These are phyloP conservation scores for Trypanosoma platydactyli DNA, from an alignment of 208 protist species.

Conservation along the genomic window DNA sequence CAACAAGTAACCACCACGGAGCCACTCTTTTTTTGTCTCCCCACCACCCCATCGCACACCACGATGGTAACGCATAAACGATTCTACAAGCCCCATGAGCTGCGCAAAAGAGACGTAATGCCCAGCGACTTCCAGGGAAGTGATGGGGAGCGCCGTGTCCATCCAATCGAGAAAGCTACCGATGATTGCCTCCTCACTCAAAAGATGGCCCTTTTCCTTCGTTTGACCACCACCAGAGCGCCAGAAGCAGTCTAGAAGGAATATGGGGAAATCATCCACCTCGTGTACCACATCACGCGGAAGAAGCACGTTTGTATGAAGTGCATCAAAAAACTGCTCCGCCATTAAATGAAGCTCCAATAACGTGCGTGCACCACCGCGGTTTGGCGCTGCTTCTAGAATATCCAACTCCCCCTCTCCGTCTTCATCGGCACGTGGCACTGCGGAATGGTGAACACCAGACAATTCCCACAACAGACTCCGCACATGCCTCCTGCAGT, in stretches of 20 bases:
- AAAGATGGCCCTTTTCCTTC: neutral
- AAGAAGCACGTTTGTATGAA: slow-evolving; percentile 18
- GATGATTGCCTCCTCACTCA: slow-evolving; percentile 39
- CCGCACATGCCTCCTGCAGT: slow-evolving; percentile 11
- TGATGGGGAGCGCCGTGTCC: slow-evolving; percentile 16
- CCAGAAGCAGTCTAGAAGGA: slow-evolving; percentile 20
- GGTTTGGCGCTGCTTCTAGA: no score
- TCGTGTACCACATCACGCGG: slow-evolving; percentile 26
- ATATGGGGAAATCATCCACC: slow-evolving; percentile 29
- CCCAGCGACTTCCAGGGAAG: neutral
- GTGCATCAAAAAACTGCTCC: slow-evolving; percentile 8
- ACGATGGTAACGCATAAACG: slow-evolving; percentile 74
- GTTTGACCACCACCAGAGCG: neutral
- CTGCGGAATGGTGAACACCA: neutral
- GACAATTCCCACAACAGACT: slow-evolving; percentile 8
- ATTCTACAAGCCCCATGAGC: slow-evolving; percentile 52
- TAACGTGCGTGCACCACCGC: slow-evolving; percentile 14
- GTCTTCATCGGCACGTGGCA: neutral
- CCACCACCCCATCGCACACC: slow-evolving; percentile 73
- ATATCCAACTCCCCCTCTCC: neutral
- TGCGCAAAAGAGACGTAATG: slow-evolving; percentile 47
- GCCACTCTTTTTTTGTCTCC: slow-evolving; percentile 33
- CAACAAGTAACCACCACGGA: slow-evolving; percentile 46
- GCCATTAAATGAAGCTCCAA: slow-evolving; percentile 19
- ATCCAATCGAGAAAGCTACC: slow-evolving; percentile 43